phyloP scores from a whole-genome alignment of 768 basidiomycete species.

The Zangia roseola region DNA sequence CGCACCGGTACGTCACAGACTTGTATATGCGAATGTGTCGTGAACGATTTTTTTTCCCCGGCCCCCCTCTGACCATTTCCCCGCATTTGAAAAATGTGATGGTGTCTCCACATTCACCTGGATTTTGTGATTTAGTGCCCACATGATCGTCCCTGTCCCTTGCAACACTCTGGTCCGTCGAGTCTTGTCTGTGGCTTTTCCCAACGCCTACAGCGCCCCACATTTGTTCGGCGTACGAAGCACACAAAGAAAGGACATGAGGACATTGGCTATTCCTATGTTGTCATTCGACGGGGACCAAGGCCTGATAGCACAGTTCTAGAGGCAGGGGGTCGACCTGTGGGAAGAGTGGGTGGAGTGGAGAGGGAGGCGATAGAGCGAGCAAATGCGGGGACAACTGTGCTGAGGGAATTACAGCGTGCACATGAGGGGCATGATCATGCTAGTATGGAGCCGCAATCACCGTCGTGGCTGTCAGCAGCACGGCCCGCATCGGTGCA shows the following conservation, averaged over 20 bases:
- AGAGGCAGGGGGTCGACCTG: slow-evolving; percentile 6
- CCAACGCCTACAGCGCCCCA: slow-evolving; percentile 84
- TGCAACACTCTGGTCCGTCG: slow-evolving; percentile 54
- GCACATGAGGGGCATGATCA: slow-evolving; percentile 19
- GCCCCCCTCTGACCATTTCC: slow-evolving; percentile 6
- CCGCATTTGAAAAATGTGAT: slow-evolving; percentile 18
- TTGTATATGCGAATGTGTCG: not conserved
- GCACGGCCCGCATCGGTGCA: slow-evolving; percentile 7
- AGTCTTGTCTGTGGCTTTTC: slow-evolving; percentile 76
- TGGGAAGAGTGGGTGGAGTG: slow-evolving; percentile 32
- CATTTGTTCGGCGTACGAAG: slow-evolving; percentile 84
- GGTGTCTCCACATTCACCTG: slow-evolving; percentile 1
- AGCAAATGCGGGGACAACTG: slow-evolving; percentile 12
- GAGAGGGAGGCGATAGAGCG: slow-evolving; percentile 32
- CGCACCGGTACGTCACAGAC: slow-evolving; percentile 67
- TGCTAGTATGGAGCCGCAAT: slow-evolving; percentile 23
- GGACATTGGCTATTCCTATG: slow-evolving; percentile 86
- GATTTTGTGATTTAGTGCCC: slow-evolving; percentile 61
- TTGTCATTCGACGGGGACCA: slow-evolving; percentile 78
- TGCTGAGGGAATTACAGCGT: slow-evolving; percentile 25
- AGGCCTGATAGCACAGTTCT: slow-evolving; percentile 46
- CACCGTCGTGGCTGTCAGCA: slow-evolving; percentile 20
- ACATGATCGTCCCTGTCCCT: slow-evolving; percentile 83
- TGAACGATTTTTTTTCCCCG: not conserved
- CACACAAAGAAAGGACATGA: slow-evolving; percentile 84